Percentiles rank a stretch among this genome's conserved stretches.
phyloP scores from a whole-genome alignment of 208 protist genomes.

The Trypanosoma conorhini region DNA sequence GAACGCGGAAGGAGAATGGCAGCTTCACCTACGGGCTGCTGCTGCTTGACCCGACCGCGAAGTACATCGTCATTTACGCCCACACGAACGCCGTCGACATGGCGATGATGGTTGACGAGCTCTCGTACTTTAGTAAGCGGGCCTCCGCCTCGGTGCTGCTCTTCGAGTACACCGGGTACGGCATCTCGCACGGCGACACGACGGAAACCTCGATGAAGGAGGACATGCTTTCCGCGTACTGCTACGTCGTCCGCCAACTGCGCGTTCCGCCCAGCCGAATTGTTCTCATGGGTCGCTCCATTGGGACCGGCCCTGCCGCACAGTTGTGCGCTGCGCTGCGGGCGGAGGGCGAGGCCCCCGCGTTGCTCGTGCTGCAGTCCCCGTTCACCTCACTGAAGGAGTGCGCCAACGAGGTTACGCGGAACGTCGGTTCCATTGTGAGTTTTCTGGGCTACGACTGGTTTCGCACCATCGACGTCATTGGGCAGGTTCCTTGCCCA shows the following conservation, averaged over 20 bases:
- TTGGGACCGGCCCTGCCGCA: slow-evolving; percentile 63
- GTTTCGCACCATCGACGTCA: slow-evolving; percentile 82
- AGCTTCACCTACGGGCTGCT: slow-evolving; percentile 63
- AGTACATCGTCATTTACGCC: slow-evolving; percentile 76
- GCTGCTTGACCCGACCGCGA: slow-evolving; percentile 46
- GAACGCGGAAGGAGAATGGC: slow-evolving; percentile 48
- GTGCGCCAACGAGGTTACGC: slow-evolving; percentile 70
- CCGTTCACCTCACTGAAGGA: slow-evolving; percentile 78
- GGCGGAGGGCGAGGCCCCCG: slow-evolving; percentile 31
- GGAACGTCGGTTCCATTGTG: slow-evolving; percentile 57
- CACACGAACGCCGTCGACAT: slow-evolving; percentile 89
- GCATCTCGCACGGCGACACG: slow-evolving; percentile 49
- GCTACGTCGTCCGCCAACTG: slow-evolving; percentile 58
- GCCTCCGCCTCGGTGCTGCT: slow-evolving; percentile 59
- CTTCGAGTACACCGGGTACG: slow-evolving; percentile 87
- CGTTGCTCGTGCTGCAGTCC: slow-evolving; percentile 69
- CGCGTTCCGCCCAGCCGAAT: slow-evolving; percentile 52
- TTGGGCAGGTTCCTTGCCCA: slow-evolving; percentile 68
- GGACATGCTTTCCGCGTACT: slow-evolving; percentile 66
- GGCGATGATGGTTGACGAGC: slow-evolving; percentile 69
- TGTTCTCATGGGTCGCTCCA: slow-evolving; percentile 80
- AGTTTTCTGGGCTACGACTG: slow-evolving; percentile 80
- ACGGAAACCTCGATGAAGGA: slow-evolving; percentile 62
- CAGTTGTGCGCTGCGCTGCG: slow-evolving; percentile 51
- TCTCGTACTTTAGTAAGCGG: slow-evolving; percentile 57